Base-by-base conservation (phyloP, 441 rosid species). In the Dalechampia spathulata region DNA sequence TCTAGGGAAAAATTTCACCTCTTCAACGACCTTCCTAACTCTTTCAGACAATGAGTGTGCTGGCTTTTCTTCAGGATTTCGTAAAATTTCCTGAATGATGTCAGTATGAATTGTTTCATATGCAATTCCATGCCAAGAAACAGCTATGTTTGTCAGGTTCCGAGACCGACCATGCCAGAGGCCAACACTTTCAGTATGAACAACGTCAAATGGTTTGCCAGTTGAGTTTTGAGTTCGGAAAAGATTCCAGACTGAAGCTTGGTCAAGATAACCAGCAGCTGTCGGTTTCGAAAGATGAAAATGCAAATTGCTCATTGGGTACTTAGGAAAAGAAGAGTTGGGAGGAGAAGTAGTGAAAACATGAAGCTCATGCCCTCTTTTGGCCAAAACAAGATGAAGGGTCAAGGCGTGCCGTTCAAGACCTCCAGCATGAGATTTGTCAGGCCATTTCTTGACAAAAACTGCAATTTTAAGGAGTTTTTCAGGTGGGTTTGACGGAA, bases 371-470 rank as follows among this genome's bases (percentile, higher is more conserved):
- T 91, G 98, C 52, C 93, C 95, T 52, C 87, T 81, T 68, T 62
- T 82, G 17, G 96, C 90, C 21, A 87, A 85, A 48, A 79, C 85
- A 3, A 91, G 86, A 66, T 91, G 96, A 27, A 91, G 78, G 41
- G 95, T 87, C 70, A 82, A 60, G 47, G 98, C 95, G 32, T 91
- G 96, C 49, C 95, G 34, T 67, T 91, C 96, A 32, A 87, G 93
- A 16, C 96, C 98, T 38, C 96, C 96, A 0, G 90, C 96, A 30
- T 55, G 83, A 62, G 95, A 87, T 62, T 66, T 75, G n/a, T 75
- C 79, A 42, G 96, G 87, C 96, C 96, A 91, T 73, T 82, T 87
- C 78, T 91, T 87, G 15, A 91, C 96, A 16, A 85, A 85, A 52
- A 85, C 73, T 0, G 95, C 95, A 57, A 91, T 77, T 64, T 82